A percentile compares a stretch with the other conserved stretches of the same genome.
These are phyloP conservation scores for Didymella pinodella DNA, from an alignment of 2,329 filamentous ascomycete species.

Conservation along the genomic window DNA sequence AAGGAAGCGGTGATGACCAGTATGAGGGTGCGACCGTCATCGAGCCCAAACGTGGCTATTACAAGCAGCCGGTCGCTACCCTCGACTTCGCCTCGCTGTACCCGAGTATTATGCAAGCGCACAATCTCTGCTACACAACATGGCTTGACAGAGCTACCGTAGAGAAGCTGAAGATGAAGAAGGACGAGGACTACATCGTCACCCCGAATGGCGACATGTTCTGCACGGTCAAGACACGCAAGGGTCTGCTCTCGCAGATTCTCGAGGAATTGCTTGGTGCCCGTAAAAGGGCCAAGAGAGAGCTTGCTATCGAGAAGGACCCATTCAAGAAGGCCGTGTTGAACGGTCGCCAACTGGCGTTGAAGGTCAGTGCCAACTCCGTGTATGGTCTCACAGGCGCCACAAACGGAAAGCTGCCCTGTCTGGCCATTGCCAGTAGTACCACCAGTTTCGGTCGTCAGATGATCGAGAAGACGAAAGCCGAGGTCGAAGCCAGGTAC, in stretches of 20 bases:
- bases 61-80: slow-evolving; percentile 92
- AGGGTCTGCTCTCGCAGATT: slow-evolving; percentile 93
- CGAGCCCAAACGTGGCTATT: slow-evolving; percentile 91
- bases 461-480: slow-evolving; percentile 98
- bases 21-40: slow-evolving; percentile 99
- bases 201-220: slow-evolving; percentile 96
- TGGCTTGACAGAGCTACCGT: slow-evolving; percentile 80
- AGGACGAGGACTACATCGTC: slow-evolving; percentile 94
- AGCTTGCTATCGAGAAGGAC: slow-evolving; percentile 87
- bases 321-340: slow-evolving; percentile 97
- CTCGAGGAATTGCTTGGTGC: slow-evolving; percentile 90
- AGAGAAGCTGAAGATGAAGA: slow-evolving; percentile 77
- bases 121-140: slow-evolving; percentile 98
- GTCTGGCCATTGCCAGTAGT: slow-evolving; percentile 92
- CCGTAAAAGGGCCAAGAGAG: slow-evolving; percentile 92
- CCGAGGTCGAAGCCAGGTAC: slow-evolving; percentile 91
- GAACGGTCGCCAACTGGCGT: slow-evolving; percentile 93
- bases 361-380: slow-evolving; percentile 97
- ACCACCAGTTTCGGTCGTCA: slow-evolving; percentile 96
- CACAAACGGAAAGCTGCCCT: slow-evolving; percentile 93
- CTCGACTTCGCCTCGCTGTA: slow-evolving; percentile 99
- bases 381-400: slow-evolving; percentile 98
- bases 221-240: slow-evolving; percentile 84
- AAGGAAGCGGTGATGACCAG: slow-evolving; percentile 76
- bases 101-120: slow-evolving; percentile 97